Evolutionary conservation across 2,329 filamentous ascomycete genomes (phyloP).

Genomic region (Fusarium camptoceras): DNA sequence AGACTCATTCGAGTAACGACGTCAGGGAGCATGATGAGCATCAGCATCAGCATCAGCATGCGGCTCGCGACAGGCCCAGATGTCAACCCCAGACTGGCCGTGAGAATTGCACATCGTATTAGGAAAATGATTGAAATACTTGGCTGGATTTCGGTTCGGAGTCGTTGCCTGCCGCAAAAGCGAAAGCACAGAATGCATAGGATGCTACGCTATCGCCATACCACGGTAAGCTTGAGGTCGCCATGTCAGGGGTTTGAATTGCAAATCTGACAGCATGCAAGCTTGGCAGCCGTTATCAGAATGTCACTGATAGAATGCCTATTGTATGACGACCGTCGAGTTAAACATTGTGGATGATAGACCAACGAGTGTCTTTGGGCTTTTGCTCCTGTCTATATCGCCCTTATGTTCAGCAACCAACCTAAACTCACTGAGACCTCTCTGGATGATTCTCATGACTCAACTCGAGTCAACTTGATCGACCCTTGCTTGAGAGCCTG

Average conservation of each 20-base stretch:
- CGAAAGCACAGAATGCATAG: not conserved
- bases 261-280: conserved; percentile 16
- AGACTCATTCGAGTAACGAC: conserved; percentile 3
- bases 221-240: conserved; percentile 5
- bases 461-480: not conserved
- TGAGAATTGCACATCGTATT: conserved; percentile 3
- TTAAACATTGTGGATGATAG: not conserved
- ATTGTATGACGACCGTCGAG: conserved; percentile 9
- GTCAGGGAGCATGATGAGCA: conserved; percentile 17
- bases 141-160: not conserved
- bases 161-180: conserved; percentile 33
- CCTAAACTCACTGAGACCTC: conserved; percentile 11
- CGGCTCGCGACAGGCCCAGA: conserved; percentile 17
- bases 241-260: conserved; percentile 33
- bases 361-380: not conserved
- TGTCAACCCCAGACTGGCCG: conserved; percentile 15
- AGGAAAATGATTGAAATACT: conserved; percentile 6
- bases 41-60: not conserved
- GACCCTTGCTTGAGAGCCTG: conserved; percentile 4
- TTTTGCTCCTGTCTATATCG: not conserved
- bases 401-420: not conserved
- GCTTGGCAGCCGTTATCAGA: conserved; percentile 25
- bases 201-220: conserved; percentile 27
- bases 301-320: conserved; percentile 24
- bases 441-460: conserved; percentile 34